phyloP scores from a whole-genome alignment of 495 filamentous ascomycete species.

The Gamarada debralockiae region DNA sequence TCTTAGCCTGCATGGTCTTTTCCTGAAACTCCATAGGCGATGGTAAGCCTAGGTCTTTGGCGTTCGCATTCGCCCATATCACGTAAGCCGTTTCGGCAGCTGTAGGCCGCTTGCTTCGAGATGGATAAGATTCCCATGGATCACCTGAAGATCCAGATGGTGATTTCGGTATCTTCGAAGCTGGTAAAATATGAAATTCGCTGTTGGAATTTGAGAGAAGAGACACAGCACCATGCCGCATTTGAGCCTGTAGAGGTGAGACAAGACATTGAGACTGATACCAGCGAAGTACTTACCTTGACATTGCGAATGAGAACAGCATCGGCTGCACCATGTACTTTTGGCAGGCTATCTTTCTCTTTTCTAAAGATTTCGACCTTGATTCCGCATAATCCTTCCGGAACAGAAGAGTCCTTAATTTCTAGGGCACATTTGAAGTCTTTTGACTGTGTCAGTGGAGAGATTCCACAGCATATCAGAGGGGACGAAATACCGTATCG shows the following conservation, averaged over 20 bases:
- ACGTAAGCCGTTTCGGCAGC: conserved; percentile 29
- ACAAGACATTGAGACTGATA: neutral
- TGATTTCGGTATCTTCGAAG: conserved; percentile 35
- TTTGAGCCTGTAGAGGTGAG: conserved; percentile 27
- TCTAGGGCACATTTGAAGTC: conserved; percentile 21
- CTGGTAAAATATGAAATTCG: conserved; percentile 33
- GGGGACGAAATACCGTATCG: conserved; percentile 33
- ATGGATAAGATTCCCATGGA: conserved; percentile 9
- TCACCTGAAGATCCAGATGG: conserved; percentile 9
- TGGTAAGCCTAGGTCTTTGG: conserved; percentile 39
- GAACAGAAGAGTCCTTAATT: conserved; percentile 29
- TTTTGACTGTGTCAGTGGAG: conserved; percentile 4
- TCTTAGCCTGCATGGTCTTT: conserved; percentile 30
- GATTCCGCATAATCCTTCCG: conserved; percentile 24
- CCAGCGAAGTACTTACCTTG: conserved; percentile 32
- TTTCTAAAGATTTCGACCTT: conserved; percentile 40
- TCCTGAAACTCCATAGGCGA: conserved; percentile 42
- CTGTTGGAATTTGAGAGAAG: conserved; percentile 35
- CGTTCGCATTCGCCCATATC: conserved; percentile 33
- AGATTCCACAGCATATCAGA: neutral
- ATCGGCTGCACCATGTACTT: conserved; percentile 31
- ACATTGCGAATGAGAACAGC: conserved; percentile 35
- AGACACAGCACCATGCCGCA: conserved; percentile 26
- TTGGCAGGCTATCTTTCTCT: conserved; percentile 35
- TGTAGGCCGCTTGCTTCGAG: conserved; percentile 4